Evolutionary conservation across 2,329 filamentous ascomycete species (phyloP).

Genomic region (Dactylella cylindrospora): DNA sequence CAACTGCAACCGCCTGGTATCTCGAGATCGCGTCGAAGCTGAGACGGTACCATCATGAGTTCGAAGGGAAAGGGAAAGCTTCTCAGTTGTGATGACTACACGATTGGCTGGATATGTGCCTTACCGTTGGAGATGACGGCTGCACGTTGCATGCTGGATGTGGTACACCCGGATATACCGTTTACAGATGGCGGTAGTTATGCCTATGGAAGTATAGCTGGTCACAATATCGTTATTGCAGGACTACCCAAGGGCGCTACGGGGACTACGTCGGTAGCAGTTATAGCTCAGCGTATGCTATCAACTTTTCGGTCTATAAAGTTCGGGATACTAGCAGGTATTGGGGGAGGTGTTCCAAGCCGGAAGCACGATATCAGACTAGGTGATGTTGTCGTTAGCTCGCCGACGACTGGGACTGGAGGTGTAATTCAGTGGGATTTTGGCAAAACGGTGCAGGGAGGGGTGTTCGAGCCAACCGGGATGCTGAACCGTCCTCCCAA

Average conservation of each 20-base stretch:
- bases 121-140: conserved; percentile 13
- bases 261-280: background rate
- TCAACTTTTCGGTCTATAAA: conserved; percentile 20
- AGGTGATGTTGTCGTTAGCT: conserved; percentile 14
- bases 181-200: background rate
- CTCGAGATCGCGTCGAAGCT: too few species aligned
- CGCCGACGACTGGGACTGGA: background rate
- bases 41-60: too few species aligned
- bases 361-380: background rate
- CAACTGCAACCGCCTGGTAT: too few species aligned
- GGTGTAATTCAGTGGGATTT: conserved; percentile 11
- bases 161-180: background rate
- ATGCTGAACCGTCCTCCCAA: background rate
- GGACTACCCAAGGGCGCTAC: background rate
- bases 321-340: conserved; percentile 13
- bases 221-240: background rate
- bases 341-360: conserved; percentile 5
- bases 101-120: conserved; percentile 26
- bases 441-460: background rate
- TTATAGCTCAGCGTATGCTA: background rate
- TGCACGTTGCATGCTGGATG: conserved; percentile 17
- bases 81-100: conserved; percentile 12
- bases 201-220: background rate
- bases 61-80: too few species aligned
- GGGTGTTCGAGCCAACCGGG: background rate